These are phyloP conservation scores for Cordyceps tenuipes DNA, from an alignment of 2,329 filamentous ascomycete species.

Conservation along the genomic window DNA sequence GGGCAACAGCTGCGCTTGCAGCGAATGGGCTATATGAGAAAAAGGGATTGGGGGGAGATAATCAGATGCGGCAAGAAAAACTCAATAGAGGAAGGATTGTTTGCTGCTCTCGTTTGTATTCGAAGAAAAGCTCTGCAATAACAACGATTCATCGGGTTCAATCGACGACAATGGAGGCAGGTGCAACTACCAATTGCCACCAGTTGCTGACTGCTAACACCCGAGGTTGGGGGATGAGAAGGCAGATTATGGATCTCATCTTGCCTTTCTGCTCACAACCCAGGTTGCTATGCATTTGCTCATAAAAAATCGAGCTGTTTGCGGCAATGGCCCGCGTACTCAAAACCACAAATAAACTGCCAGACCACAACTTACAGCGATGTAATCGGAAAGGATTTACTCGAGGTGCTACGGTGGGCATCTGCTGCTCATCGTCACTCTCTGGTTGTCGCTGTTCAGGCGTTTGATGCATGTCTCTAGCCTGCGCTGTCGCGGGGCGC, in stretches of 20 bases:
- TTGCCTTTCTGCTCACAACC: neutral
- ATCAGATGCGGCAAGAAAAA: neutral
- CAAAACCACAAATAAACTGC: neutral
- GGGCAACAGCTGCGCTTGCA: neutral
- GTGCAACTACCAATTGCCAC: neutral
- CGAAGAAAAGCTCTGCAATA: neutral
- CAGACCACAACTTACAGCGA: constrained; percentile 23
- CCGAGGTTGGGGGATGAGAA: no score
- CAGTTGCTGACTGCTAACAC: neutral
- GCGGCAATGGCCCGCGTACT: neutral
- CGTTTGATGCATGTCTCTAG: constrained; percentile 17
- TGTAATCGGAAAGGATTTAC: constrained; percentile 31
- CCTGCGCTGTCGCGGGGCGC: constrained; percentile 5
- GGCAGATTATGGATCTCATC: no score
- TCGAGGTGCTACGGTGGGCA: constrained; percentile 19
- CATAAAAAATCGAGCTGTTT: neutral
- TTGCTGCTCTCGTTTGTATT: neutral
- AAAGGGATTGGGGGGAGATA: neutral
- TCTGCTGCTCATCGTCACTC: constrained; percentile 16
- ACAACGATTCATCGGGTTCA: neutral
- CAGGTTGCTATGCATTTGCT: neutral
- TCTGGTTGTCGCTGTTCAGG: constrained; percentile 18
- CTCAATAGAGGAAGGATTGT: neutral
- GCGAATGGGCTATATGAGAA: neutral
- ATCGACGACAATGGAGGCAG: neutral